These are phyloP conservation scores for Hanseniaspora uvarum DNA, from an alignment of 1,139 yeast species.

Conservation along the genomic window DNA sequence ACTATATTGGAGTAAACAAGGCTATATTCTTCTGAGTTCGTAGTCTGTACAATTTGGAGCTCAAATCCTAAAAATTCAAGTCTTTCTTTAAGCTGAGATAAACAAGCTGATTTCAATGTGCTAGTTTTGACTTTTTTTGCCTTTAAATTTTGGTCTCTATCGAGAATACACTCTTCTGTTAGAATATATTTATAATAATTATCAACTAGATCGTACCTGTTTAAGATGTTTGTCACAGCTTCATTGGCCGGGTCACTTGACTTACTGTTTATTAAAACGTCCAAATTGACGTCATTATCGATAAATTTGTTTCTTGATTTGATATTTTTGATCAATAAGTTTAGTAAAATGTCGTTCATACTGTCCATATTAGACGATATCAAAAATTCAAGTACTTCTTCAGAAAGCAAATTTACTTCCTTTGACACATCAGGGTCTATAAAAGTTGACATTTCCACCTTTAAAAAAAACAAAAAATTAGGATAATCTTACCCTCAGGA, in stretches of 20 bases:
- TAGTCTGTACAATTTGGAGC: background rate
- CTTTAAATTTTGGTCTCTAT: background rate
- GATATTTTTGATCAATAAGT: background rate
- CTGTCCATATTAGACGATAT: background rate
- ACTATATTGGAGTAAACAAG: conserved; percentile 4
- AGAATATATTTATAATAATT: background rate
- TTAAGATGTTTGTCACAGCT: background rate
- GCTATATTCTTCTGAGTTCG: conserved; percentile 3
- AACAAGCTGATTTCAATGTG: background rate
- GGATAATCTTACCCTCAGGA: too few species aligned
- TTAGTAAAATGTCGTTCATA: background rate
- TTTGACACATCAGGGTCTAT: background rate
- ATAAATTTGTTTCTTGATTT: background rate
- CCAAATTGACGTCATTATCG: background rate
- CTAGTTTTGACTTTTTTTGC: background rate
- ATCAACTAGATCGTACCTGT: background rate
- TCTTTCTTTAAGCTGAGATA: background rate
- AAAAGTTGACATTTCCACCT: background rate
- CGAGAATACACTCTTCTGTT: background rate
- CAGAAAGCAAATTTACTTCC: too few species aligned
- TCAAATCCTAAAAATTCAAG: background rate
- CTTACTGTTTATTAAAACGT: background rate
- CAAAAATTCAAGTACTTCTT: background rate
- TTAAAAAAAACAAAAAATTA: too few species aligned
- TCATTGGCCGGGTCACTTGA: too few species aligned